Conservation (phyloP, 176 grass and related monocot species). For the Zea luxurians region DNA sequence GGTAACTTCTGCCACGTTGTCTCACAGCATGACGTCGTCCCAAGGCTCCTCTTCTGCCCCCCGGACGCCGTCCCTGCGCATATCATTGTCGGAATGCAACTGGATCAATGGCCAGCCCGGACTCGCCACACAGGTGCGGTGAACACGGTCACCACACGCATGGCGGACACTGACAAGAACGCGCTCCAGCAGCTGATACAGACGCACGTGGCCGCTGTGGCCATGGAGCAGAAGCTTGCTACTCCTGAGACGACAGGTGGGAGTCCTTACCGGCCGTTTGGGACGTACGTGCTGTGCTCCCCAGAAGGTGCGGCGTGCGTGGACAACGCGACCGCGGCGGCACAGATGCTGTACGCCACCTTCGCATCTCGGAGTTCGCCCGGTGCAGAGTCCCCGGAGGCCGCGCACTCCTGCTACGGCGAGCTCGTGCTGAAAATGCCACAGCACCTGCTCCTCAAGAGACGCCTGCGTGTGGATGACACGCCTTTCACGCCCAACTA, state of each 20-base stretch:
- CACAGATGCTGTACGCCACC: constrained; percentile 77
- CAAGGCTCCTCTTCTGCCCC: constrained; percentile 86
- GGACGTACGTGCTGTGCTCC: constrained; percentile 76
- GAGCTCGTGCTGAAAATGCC: constrained; percentile 54
- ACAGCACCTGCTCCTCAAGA: constrained; percentile 57
- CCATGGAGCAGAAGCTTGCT: constrained; percentile 52
- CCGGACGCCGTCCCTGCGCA: constrained; percentile 32
- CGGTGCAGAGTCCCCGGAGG: background rate
- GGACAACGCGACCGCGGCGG: constrained; percentile 43
- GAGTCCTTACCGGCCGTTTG: constrained; percentile 63
- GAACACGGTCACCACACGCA: background rate
- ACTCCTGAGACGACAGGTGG: background rate
- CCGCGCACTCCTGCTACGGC: constrained; percentile 59
- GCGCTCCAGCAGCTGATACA: constrained; percentile 50
- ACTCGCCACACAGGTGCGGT: constrained; percentile 11
- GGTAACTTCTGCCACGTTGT: constrained; percentile 82
- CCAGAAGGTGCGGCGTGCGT: constrained; percentile 67
- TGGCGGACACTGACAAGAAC: constrained; percentile 44
- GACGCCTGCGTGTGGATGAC: background rate
- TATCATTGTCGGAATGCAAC: constrained; percentile 52
- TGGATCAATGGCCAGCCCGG: constrained; percentile 32
- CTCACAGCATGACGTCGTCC: constrained; percentile 70
- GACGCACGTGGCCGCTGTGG: constrained; percentile 40
- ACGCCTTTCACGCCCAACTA: constrained; percentile 20
- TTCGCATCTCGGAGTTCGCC: constrained; percentile 37